Evolutionary conservation across 345 rosid genomes (phyloP).

Genomic region (Gossypium herbaceum): DNA sequence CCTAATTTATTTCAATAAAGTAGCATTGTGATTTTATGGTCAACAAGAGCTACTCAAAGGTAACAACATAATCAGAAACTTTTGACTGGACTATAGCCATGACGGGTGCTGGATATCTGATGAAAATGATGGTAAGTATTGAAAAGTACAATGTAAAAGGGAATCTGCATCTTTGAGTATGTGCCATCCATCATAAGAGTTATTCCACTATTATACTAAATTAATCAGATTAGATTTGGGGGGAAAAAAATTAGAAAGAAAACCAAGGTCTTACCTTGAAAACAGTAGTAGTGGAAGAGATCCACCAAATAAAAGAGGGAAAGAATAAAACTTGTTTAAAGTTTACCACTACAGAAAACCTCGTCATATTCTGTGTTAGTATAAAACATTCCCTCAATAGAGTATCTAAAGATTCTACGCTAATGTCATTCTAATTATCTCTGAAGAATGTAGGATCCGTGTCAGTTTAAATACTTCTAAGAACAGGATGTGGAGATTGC

Average conservation of each 20-base stretch:
- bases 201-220: neutral
- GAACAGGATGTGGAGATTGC: neutral
- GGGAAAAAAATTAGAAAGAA: neutral
- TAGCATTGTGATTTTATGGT: conserved; percentile 16
- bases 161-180: neutral
- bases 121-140: neutral
- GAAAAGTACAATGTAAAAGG: conserved; percentile 14
- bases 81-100: neutral
- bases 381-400: too few species aligned
- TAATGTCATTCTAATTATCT: neutral
- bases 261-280: neutral
- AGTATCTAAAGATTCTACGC: neutral
- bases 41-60: conserved; percentile 10
- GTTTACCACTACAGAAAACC: neutral
- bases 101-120: neutral
- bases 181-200: neutral
- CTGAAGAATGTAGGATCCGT: neutral
- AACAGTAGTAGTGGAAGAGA: neutral
- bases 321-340: neutral
- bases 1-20: conserved; percentile 14
- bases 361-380: neutral
- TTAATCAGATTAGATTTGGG: neutral
- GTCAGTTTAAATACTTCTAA: neutral
- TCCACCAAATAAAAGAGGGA: conserved; percentile 1
- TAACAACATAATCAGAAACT: neutral